Percentiles rank a stretch among this genome's conserved stretches.
Conservation (phyloP, 352 stramenopile genomes). For the Pythium coloratum region DNA sequence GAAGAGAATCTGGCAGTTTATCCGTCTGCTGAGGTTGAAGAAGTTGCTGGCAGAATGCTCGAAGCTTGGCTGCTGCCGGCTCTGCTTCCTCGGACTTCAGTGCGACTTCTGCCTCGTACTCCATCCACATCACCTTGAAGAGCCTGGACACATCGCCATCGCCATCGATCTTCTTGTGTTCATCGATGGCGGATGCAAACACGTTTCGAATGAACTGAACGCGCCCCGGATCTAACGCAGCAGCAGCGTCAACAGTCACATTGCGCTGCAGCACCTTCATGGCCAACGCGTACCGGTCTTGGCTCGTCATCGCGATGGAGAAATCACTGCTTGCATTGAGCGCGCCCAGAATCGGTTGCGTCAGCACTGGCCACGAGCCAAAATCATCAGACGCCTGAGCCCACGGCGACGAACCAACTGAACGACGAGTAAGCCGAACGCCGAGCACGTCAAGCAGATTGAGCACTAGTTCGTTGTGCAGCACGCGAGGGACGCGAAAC, state of each 20-base stretch:
- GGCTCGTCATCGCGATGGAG: slow-evolving; percentile 7
- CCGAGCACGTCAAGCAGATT: slow-evolving; percentile 50
- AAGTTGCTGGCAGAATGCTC: slow-evolving; percentile 23
- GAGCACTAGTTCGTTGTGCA: slow-evolving; percentile 37
- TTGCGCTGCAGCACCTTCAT: slow-evolving; percentile 2
- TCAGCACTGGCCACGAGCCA: slow-evolving; percentile 33
- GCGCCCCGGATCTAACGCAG: slow-evolving; percentile 13
- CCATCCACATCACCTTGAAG: slow-evolving; percentile 41
- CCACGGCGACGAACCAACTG: not conserved
- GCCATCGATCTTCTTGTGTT: not conserved
- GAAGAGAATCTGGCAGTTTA: not conserved
- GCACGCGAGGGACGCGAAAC: slow-evolving; percentile 43
- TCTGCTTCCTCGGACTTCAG: not conserved
- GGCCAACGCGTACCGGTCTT: slow-evolving; percentile 11
- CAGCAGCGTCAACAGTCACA: not conserved
- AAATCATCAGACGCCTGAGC: slow-evolving; percentile 42
- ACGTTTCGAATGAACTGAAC: slow-evolving; percentile 27
- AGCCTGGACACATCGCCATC: slow-evolving; percentile 32
- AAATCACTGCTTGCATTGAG: slow-evolving; percentile 30
- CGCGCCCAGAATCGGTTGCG: slow-evolving; percentile 35
- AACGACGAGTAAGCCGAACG: slow-evolving; percentile 27
- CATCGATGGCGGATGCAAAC: slow-evolving; percentile 6
- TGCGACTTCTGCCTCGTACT: slow-evolving; percentile 19
- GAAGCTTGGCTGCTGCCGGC: not conserved
- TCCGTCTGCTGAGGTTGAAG: slow-evolving; percentile 2